A percentile compares a stretch with the other conserved stretches of the same genome.
These are phyloP conservation scores for Endocarpon pusillum DNA, from an alignment of 495 filamentous ascomycete species.

Conservation along the genomic window DNA sequence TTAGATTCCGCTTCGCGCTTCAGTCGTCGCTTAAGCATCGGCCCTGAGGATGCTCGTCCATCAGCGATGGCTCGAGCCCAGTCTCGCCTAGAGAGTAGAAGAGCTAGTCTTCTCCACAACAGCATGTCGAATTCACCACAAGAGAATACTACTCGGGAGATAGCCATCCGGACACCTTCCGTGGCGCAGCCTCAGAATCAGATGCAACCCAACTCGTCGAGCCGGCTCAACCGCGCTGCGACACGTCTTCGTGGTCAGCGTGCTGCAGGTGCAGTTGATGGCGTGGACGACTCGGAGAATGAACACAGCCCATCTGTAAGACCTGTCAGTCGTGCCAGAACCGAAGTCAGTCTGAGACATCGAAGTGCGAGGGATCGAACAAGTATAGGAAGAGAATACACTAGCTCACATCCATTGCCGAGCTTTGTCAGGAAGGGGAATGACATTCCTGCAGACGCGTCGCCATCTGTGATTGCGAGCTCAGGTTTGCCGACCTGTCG, in stretches of 20 bases:
- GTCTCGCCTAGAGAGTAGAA: constrained; percentile 1
- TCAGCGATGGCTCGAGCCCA: constrained; percentile 5
- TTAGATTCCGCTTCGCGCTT: too few relatives aligned
- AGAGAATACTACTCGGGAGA: not conserved
- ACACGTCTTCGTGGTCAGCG: not conserved
- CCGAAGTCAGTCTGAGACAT: constrained; percentile 18
- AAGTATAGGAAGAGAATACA: constrained; percentile 28
- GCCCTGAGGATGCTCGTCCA: not conserved
- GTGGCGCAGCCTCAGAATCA: not conserved
- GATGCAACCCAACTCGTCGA: too few relatives aligned
- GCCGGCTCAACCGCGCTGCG: constrained; percentile 8
- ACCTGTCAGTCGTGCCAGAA: constrained; percentile 16
- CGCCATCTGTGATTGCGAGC: not conserved
- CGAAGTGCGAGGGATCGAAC: constrained; percentile 17
- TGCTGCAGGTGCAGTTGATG: not conserved
- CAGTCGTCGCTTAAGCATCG: too few relatives aligned
- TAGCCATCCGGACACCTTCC: not conserved
- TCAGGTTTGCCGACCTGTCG: not conserved
- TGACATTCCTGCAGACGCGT: not conserved
- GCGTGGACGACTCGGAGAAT: not conserved
- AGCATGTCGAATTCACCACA: not conserved
- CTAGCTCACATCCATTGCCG: constrained; percentile 19
- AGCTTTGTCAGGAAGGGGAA: constrained; percentile 6
- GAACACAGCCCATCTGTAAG: constrained; percentile 1
- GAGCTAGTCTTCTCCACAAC: not conserved